phyloP scores from a whole-genome alignment of 768 basidiomycete species.

The Mrakia gelida region DNA sequence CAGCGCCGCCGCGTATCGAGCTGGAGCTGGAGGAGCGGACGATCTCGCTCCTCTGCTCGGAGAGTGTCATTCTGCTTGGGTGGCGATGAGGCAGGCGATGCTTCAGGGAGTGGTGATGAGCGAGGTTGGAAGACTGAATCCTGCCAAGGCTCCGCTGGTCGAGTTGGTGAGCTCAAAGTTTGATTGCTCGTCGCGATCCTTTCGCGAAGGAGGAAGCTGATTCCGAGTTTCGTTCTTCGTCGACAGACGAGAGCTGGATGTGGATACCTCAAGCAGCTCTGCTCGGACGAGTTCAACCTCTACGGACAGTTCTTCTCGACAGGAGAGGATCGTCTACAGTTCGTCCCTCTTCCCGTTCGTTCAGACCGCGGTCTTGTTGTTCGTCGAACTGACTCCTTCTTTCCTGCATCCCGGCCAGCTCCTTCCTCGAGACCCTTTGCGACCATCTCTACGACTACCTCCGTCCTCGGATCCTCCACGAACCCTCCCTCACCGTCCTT shows the following conservation, averaged over 20 bases:
- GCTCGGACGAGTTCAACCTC: conserved; percentile 80
- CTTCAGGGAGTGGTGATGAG: conserved; percentile 68
- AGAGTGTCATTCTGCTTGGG: conserved; percentile 85
- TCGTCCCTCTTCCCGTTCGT: conserved; percentile 43
- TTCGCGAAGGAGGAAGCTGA: no score
- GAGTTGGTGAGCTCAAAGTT: conserved; percentile 58
- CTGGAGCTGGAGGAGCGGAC: conserved; percentile 48
- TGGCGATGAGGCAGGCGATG: conserved; percentile 65
- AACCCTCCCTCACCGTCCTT: conserved; percentile 75
- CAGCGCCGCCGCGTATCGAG: neutral
- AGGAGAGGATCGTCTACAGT: conserved; percentile 73
- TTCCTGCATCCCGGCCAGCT: conserved; percentile 48
- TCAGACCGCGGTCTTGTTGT: no score
- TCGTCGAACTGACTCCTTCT: neutral
- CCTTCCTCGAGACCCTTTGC: conserved; percentile 84
- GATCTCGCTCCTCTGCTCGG: conserved; percentile 72
- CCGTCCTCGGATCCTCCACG: conserved; percentile 90
- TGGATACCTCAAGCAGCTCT: conserved; percentile 84
- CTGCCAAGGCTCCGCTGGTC: conserved; percentile 72
- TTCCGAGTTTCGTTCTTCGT: neutral
- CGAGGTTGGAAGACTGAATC: conserved; percentile 79
- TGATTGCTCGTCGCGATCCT: no score
- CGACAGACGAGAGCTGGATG: conserved; percentile 81
- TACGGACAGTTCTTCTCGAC: conserved; percentile 82
- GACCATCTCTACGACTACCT: conserved; percentile 94